Conservation (phyloP, 768 basidiomycete genomes). For the Kwoniella mangroviensis region DNA sequence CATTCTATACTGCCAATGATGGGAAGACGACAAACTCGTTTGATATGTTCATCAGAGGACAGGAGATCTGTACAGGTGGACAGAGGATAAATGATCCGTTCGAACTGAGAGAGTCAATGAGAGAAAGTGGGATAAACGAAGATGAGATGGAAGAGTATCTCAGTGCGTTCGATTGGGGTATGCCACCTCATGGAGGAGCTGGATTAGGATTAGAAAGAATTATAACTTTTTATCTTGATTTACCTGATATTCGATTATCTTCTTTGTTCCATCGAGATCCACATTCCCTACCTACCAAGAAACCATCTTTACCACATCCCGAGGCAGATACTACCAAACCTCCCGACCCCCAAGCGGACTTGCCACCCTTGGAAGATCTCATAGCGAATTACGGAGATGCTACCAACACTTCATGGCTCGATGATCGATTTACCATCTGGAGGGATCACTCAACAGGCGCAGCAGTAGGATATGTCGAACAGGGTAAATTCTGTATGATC, state of each 20-base stretch:
- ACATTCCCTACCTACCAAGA: constrained; percentile 66
- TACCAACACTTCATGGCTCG: constrained; percentile 73
- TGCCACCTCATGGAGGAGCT: constrained; percentile 93
- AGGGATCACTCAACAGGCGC: constrained; percentile 65
- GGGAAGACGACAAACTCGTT: constrained; percentile 86
- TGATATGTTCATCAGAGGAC: constrained; percentile 98
- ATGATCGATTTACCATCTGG: constrained; percentile 64
- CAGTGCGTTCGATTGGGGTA: constrained; percentile 89
- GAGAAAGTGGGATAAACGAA: constrained; percentile 80
- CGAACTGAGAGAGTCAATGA: constrained; percentile 81
- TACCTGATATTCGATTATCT: constrained; percentile 88
- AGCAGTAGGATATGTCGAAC: constrained; percentile 68
- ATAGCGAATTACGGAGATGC: constrained; percentile 72
- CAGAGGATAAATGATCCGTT: constrained; percentile 90
- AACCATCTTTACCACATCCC: constrained; percentile 32
- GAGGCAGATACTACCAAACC: constrained; percentile 26
- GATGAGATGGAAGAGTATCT: constrained; percentile 87
- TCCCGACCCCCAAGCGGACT: constrained; percentile 27
- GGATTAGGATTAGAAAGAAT: constrained; percentile 92
- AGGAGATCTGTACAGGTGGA: constrained; percentile 95
- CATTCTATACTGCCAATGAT: constrained; percentile 96
- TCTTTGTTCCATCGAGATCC: constrained; percentile 95
- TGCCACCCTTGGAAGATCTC: constrained; percentile 62
- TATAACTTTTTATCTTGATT: constrained; percentile 91
- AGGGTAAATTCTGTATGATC: constrained; percentile 65